Conservation (phyloP, 768 basidiomycete species). For the Amanita pseudoporphyria region DNA sequence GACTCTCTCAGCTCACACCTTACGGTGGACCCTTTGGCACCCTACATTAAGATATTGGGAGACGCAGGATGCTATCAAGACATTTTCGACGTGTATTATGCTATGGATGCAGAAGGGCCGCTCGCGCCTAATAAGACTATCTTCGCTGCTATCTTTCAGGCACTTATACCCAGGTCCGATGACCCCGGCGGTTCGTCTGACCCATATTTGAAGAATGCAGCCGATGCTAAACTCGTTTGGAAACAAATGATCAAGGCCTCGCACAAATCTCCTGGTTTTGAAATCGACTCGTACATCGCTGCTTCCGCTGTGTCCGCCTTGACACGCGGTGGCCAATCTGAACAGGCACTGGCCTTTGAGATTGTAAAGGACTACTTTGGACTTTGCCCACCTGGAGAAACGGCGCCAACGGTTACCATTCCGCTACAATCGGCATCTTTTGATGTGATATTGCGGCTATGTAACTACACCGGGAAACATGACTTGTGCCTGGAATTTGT, state of each 20-base stretch:
- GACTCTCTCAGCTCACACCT: conserved; percentile 40
- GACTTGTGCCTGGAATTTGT: conserved; percentile 46
- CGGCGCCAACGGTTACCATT: conserved; percentile 25
- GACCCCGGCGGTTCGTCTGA: conserved; percentile 17
- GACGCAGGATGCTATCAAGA: conserved; percentile 49
- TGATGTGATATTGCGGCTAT: conserved; percentile 44
- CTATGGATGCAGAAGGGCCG: conserved; percentile 52
- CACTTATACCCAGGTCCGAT: conserved; percentile 24
- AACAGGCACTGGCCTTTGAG: conserved; percentile 59
- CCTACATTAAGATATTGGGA: conserved; percentile 63
- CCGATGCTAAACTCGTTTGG: conserved; percentile 70
- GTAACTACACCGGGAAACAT: conserved; percentile 38
- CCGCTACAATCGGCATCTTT: conserved; percentile 40
- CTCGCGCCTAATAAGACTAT: conserved; percentile 50
- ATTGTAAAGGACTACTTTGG: conserved; percentile 57
- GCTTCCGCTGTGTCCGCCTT: conserved; percentile 46
- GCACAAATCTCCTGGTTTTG: conserved; percentile 33
- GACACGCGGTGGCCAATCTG: conserved; percentile 41
- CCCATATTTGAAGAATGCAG: conserved; percentile 32
- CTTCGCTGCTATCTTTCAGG: conserved; percentile 59
- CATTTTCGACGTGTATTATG: conserved; percentile 70
- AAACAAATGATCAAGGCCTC: conserved; percentile 46
- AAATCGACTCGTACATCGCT: conserved; percentile 45
- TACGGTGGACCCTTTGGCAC: conserved; percentile 37
- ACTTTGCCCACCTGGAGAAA: conserved; percentile 38